These are phyloP conservation scores for Mycena venus DNA, from an alignment of 768 basidiomycete species.

Conservation along the genomic window DNA sequence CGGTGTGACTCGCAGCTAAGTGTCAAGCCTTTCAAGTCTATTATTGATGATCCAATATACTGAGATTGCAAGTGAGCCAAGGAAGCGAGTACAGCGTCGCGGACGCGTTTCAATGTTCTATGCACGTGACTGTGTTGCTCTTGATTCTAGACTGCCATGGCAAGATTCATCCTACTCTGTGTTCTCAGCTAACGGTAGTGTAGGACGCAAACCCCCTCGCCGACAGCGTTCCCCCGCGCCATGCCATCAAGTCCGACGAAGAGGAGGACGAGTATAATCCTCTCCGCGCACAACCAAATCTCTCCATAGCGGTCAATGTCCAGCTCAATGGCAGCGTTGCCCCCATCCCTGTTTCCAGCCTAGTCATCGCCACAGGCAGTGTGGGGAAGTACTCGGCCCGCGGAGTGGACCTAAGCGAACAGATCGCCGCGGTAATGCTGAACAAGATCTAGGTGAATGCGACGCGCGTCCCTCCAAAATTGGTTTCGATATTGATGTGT, in stretches of 20 bases:
- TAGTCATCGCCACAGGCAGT: constrained; percentile 63
- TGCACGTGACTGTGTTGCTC: not conserved
- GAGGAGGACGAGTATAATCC: constrained; percentile 73
- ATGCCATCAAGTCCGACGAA: constrained; percentile 78
- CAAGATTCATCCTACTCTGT: not conserved
- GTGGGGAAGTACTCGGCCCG: constrained; percentile 64
- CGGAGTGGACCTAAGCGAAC: constrained; percentile 66
- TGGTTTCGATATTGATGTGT: not conserved
- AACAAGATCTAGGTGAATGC: constrained; percentile 59
- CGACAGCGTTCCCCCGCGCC: constrained; percentile 69
- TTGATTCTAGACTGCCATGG: constrained; percentile 1
- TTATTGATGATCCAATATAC: no score
- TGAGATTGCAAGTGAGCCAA: no score
- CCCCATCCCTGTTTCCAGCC: constrained; percentile 38
- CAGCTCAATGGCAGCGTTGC: constrained; percentile 51
- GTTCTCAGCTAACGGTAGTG: not conserved
- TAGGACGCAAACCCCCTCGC: constrained; percentile 69
- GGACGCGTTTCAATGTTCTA: not conserved
- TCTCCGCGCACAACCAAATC: constrained; percentile 35
- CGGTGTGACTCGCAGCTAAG: no score
- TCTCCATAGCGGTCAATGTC: constrained; percentile 43
- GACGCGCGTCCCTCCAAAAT: constrained; percentile 4
- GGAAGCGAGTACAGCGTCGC: no score
- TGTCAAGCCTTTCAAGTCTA: no score
- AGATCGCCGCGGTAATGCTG: constrained; percentile 59